These are phyloP conservation scores for Phytomonas serpens DNA, from an alignment of 208 protist genomes.

Conservation along the genomic window DNA sequence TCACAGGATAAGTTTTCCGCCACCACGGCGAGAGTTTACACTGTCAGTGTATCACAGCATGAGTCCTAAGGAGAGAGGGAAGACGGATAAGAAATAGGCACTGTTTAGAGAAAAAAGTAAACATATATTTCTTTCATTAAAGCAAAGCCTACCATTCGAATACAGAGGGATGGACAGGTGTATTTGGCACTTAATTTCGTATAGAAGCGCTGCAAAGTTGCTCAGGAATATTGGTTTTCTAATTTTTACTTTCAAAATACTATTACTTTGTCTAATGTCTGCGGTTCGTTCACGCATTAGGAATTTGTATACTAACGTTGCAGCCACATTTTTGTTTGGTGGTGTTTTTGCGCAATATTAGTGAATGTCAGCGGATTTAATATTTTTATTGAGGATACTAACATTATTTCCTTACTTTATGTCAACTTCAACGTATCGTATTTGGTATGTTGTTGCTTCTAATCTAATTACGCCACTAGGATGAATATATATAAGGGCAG, in stretches of 20 bases:
- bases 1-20: slow-evolving; percentile 23
- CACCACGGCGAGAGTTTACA: slow-evolving; percentile 57
- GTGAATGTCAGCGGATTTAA: slow-evolving; percentile 5
- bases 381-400: not conserved
- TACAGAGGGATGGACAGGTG: too few relatives aligned
- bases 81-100: too few relatives aligned
- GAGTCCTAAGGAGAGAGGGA: not conserved
- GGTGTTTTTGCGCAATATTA: slow-evolving; percentile 3
- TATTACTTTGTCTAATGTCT: too few relatives aligned
- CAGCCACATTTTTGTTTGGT: slow-evolving; percentile 8
- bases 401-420: slow-evolving; percentile 11
- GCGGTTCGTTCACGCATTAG: not conserved
- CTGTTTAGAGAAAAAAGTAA: not conserved
- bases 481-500: too few relatives aligned
- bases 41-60: slow-evolving; percentile 32
- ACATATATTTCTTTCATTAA: slow-evolving; percentile 14
- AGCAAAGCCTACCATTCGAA: not conserved
- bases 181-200: too few relatives aligned
- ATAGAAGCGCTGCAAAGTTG: too few relatives aligned
- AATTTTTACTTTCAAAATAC: too few relatives aligned
- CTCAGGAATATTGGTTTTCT: too few relatives aligned
- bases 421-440: not conserved
- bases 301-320: too few relatives aligned
- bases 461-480: too few relatives aligned
- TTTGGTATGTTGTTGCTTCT: not conserved